Conservation (phyloP, 1,139 yeast genomes). For the Suhomyces wounanorum region DNA sequence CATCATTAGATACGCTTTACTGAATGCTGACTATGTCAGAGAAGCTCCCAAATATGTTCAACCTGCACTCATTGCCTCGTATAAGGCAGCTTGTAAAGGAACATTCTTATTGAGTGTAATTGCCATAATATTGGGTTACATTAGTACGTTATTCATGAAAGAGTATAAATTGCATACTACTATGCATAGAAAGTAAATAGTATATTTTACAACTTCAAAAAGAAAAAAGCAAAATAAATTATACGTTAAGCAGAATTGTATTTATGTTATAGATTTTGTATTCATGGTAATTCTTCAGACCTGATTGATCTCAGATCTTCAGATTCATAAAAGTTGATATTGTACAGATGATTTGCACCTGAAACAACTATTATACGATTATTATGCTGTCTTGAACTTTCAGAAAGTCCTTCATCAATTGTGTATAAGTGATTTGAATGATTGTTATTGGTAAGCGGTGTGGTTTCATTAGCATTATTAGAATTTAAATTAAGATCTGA, state of each 20-base stretch:
- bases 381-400: not conserved
- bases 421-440: slow-evolving; percentile 27
- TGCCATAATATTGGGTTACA: slow-evolving; percentile 20
- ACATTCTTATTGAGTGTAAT: slow-evolving; percentile 22
- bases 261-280: not conserved
- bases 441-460: slow-evolving; percentile 22
- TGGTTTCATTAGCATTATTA: slow-evolving; percentile 9
- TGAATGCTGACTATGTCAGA: slow-evolving; percentile 20
- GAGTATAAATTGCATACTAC: slow-evolving; percentile 39
- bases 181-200: slow-evolving; percentile 17
- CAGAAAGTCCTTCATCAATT: slow-evolving; percentile 9
- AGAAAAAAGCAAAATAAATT: slow-evolving; percentile 3
- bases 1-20: slow-evolving; percentile 23
- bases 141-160: slow-evolving; percentile 25
- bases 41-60: slow-evolving; percentile 23
- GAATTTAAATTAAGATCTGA: slow-evolving; percentile 23
- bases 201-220: not conserved
- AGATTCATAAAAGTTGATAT: slow-evolving; percentile 22
- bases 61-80: slow-evolving; percentile 23
- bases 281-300: not conserved
- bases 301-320: slow-evolving; percentile 1
- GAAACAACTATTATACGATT: slow-evolving; percentile 32
- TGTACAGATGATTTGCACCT: slow-evolving; percentile 46
- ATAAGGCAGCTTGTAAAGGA: slow-evolving; percentile 23
- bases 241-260: slow-evolving; percentile 18